Evolutionary conservation across 1,284 basidiomycete species (phyloP).

Genomic region (Mycena sp.): DNA sequence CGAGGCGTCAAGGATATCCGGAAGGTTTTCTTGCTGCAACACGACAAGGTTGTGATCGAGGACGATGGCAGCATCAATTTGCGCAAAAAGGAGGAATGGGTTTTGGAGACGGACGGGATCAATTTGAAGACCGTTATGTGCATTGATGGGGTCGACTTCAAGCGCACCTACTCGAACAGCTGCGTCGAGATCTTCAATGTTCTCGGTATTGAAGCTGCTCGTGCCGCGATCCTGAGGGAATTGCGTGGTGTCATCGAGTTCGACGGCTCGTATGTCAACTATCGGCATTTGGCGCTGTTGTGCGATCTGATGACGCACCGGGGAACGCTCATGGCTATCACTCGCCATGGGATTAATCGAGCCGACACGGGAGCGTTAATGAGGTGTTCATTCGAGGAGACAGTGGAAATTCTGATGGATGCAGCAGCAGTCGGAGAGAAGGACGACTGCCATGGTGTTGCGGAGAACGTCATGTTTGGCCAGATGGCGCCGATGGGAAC

Average conservation of each 20-base stretch:
- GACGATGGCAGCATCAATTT: constrained; percentile 72
- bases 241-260: constrained; percentile 96
- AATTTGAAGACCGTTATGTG: constrained; percentile 95
- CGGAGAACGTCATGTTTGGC: constrained; percentile 98
- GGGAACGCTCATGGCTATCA: constrained; percentile 97
- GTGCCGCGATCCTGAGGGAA: constrained; percentile 94
- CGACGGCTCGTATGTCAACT: constrained; percentile 99
- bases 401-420: constrained; percentile 99
- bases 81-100: constrained; percentile 87
- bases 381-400: constrained; percentile 99
- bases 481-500: constrained; percentile 99
- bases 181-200: constrained; percentile 96
- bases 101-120: constrained; percentile 96
- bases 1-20: constrained; percentile 94
- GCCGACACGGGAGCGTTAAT: constrained; percentile 97
- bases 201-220: constrained; percentile 98
- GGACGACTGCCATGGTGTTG: constrained; percentile 97
- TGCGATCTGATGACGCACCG: constrained; percentile 99
- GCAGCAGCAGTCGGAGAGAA: constrained; percentile 98
- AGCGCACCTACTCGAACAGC: constrained; percentile 95
- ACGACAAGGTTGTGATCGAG: constrained; percentile 82
- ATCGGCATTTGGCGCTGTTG: constrained; percentile 94
- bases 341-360: constrained; percentile 98
- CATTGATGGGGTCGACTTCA: constrained; percentile 94
- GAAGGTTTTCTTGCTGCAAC: constrained; percentile 92